Conservation (phyloP, 78 protist species). For the Dictyostelium brefeldianum region DNA sequence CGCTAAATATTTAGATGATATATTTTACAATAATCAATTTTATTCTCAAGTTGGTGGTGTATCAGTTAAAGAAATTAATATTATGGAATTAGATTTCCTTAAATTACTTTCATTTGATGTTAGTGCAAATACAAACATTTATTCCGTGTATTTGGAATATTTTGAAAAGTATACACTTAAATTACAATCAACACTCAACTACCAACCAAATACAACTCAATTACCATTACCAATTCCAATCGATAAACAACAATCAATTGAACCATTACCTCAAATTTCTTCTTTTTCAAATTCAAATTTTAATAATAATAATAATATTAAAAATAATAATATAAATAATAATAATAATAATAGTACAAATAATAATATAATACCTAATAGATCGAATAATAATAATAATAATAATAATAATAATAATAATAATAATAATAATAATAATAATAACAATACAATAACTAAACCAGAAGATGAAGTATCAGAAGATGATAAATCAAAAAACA, state of each 20-base stretch:
- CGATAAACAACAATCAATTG: neutral
- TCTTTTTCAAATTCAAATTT: neutral
- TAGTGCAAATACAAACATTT: neutral
- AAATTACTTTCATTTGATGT: constrained; percentile 58
- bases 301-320: neutral
- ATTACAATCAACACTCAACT: constrained; percentile 13
- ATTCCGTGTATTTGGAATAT: neutral
- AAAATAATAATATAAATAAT: neutral
- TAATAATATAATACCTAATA: neutral
- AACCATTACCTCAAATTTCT: too few species aligned
- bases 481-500: neutral
- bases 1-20: constrained; percentile 75
- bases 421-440: too few species aligned
- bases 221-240: constrained; percentile 7
- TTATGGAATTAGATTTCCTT: constrained; percentile 60
- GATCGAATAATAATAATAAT: too few species aligned
- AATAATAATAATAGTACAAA: neutral
- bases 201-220: neutral
- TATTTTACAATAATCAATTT: constrained; percentile 73
- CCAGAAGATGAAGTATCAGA: neutral
- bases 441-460: too few species aligned
- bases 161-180: constrained; percentile 42
- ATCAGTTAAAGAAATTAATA: constrained; percentile 48
- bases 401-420: too few species aligned
- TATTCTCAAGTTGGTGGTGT: constrained; percentile 78